These are phyloP conservation scores for Pythium utonaiense DNA, from an alignment of 352 stramenopile species.

Conservation along the genomic window DNA sequence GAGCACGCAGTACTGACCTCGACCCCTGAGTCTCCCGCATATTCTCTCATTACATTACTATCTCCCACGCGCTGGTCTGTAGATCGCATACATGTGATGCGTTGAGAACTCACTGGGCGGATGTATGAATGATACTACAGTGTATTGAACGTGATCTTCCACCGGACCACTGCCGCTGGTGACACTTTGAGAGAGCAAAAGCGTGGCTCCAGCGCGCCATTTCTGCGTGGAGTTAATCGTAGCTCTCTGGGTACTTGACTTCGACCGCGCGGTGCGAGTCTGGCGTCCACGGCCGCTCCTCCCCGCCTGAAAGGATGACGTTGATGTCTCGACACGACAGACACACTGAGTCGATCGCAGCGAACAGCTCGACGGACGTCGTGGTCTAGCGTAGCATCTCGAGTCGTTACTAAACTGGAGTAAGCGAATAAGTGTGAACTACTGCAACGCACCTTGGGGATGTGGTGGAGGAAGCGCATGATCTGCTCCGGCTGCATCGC, in stretches of 20 bases:
- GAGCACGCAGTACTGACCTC: too few relatives aligned
- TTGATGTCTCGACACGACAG: constrained; percentile 74
- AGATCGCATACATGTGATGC: too few relatives aligned
- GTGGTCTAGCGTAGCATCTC: constrained; percentile 40
- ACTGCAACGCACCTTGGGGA: constrained; percentile 38
- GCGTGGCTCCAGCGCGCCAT: too few relatives aligned
- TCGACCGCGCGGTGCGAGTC: constrained; percentile 53
- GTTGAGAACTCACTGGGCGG: too few relatives aligned
- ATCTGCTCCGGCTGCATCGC: constrained; percentile 71
- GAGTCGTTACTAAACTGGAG: too few relatives aligned
- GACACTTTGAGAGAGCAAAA: too few relatives aligned
- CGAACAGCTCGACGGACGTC: constrained; percentile 57
- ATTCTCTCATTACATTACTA: too few relatives aligned
- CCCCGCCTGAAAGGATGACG: constrained; percentile 55
- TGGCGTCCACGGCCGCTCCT: constrained; percentile 61
- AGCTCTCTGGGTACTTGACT: constrained; percentile 75
- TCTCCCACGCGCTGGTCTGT: too few relatives aligned
- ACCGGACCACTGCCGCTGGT: too few relatives aligned
- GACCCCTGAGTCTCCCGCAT: too few relatives aligned
- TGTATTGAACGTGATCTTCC: too few relatives aligned
- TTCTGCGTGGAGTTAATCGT: constrained; percentile 54
- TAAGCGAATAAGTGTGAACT: not conserved
- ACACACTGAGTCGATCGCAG: constrained; percentile 55
- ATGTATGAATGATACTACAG: too few relatives aligned
- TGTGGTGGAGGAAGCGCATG: constrained; percentile 78